phyloP scores from a whole-genome alignment of 2,329 filamentous ascomycete species.

The Hypomyces rosellus region DNA sequence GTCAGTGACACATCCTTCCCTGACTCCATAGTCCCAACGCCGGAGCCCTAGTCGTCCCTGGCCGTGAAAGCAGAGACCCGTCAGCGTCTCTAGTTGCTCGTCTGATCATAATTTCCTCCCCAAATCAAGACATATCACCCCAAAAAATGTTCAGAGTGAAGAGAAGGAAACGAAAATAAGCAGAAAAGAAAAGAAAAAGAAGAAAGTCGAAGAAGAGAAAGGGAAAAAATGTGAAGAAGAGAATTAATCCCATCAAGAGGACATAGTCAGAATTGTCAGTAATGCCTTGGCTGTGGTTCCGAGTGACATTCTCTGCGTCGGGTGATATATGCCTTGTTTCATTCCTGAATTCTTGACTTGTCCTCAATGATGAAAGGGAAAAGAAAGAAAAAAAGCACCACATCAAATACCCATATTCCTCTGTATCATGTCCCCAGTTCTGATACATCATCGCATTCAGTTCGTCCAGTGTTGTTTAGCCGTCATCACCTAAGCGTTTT shows the following conservation, averaged over 20 bases:
- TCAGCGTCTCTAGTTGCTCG: too few species aligned
- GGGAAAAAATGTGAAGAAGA: constrained; percentile 1
- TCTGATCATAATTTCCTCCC: not conserved
- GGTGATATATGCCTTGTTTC: too few species aligned
- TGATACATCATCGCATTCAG: not conserved
- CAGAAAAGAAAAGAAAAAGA: not conserved
- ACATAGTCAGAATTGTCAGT: not conserved
- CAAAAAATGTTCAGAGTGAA: not conserved
- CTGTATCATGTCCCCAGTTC: not conserved
- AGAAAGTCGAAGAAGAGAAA: too few species aligned
- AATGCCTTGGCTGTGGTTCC: too few species aligned
- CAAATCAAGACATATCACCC: not conserved
- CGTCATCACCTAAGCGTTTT: not conserved
- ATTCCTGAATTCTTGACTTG: too few species aligned
- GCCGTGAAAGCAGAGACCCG: too few species aligned
- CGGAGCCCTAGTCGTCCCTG: not conserved
- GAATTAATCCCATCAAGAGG: constrained; percentile 1
- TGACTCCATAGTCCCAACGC: constrained; percentile 2
- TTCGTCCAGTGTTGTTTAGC: not conserved
- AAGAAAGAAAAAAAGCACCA: not conserved
- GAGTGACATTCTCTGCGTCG: not conserved
- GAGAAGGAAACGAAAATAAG: constrained; percentile 1
- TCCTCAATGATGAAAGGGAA: not conserved
- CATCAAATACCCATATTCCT: not conserved
- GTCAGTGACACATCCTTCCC: constrained; percentile 1